Evolutionary conservation across 2,329 filamentous ascomycete genomes (phyloP).

Genomic region (Elsinoe batatas): DNA sequence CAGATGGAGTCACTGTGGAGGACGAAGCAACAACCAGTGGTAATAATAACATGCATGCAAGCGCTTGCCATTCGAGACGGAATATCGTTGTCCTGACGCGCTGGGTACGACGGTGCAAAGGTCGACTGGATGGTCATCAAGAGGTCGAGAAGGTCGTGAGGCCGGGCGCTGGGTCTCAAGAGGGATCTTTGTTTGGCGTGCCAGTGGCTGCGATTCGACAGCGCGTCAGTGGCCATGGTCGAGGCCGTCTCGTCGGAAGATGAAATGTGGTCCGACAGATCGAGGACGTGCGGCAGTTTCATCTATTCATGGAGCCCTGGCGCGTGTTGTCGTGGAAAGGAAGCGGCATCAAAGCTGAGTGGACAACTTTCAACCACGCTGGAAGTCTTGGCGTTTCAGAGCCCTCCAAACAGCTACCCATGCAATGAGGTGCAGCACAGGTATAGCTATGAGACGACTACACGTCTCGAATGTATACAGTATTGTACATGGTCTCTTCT

Average conservation of each 20-base stretch:
- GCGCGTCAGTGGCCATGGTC: neutral
- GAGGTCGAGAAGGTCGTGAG: neutral
- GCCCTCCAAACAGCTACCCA: neutral
- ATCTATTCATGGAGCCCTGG: constrained; percentile 4
- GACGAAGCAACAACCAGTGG: neutral
- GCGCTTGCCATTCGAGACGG: neutral
- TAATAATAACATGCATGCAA: neutral
- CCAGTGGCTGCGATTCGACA: constrained; percentile 5
- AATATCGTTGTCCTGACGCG: neutral
- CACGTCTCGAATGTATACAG: neutral
- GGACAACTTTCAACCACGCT: neutral
- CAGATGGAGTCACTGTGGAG: neutral
- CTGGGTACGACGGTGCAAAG: neutral
- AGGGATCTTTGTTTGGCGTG: neutral
- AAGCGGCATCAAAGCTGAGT: neutral
- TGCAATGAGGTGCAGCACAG: neutral
- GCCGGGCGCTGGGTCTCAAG: constrained; percentile 6
- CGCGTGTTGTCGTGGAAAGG: constrained; percentile 7
- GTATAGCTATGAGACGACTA: neutral
- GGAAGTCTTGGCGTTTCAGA: constrained; percentile 2
- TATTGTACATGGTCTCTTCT: neutral
- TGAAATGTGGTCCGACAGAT: neutral
- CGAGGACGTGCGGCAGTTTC: constrained; percentile 10
- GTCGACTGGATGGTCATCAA: neutral
- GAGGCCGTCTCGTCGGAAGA: neutral